Evolutionary conservation across 805 yeast genomes (phyloP).

Genomic region (Blastobotrys muscicola): DNA sequence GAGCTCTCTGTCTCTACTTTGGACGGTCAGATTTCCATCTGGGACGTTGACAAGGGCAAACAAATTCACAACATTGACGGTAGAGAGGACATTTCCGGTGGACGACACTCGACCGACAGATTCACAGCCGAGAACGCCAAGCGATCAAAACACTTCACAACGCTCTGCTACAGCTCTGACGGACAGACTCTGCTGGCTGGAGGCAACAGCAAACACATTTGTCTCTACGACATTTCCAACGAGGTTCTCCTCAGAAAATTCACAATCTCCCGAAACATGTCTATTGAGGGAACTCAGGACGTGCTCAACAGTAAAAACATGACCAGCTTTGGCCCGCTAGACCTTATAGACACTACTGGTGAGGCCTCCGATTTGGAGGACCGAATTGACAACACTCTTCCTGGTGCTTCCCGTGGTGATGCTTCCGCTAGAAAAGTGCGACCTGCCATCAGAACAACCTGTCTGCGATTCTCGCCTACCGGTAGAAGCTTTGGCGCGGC

Average conservation of each 20-base stretch:
- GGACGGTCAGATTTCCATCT: constrained; percentile 78
- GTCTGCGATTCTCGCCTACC: constrained; percentile 80
- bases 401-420: constrained; percentile 83
- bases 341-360: constrained; percentile 73
- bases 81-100: constrained; percentile 74
- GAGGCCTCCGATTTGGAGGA: constrained; percentile 82
- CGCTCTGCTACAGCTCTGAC: constrained; percentile 79
- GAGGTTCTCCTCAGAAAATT: constrained; percentile 79
- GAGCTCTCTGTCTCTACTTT: constrained; percentile 80
- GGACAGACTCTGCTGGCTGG: constrained; percentile 85
- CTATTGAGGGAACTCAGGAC: constrained; percentile 77
- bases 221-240: constrained; percentile 82
- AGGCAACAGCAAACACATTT: constrained; percentile 84
- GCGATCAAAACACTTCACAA: constrained; percentile 74
- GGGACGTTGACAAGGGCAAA: constrained; percentile 73
- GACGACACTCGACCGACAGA: constrained; percentile 74
- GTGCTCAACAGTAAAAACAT: constrained; percentile 68
- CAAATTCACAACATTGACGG: constrained; percentile 82
- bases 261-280: constrained; percentile 82
- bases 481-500: constrained; percentile 88
- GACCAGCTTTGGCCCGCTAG: constrained; percentile 83
- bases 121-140: constrained; percentile 73
- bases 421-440: constrained; percentile 63
- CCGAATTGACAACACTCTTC: constrained; percentile 62
- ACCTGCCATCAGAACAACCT: constrained; percentile 76